These are phyloP conservation scores for Alternaria angustiovoidea DNA, from an alignment of 2,329 filamentous ascomycete species.

Conservation along the genomic window DNA sequence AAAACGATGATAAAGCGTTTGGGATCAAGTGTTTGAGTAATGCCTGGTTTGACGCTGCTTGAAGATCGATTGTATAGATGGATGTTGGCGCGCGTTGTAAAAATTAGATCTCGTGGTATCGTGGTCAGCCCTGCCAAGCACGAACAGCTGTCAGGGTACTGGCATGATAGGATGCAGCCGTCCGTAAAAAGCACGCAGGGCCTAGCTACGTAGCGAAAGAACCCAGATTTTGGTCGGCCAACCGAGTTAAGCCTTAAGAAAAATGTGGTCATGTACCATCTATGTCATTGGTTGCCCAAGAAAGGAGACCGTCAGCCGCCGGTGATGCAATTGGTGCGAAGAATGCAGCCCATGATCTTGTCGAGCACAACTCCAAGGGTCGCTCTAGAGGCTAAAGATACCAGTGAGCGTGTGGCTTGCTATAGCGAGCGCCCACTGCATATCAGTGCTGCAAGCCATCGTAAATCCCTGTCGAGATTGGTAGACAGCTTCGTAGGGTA, in stretches of 20 bases:
- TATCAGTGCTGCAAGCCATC: slow-evolving; percentile 39
- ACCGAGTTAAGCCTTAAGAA: slow-evolving; percentile 17
- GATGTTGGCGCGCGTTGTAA: slow-evolving; percentile 7
- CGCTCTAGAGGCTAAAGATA: slow-evolving; percentile 32
- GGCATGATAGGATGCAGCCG: slow-evolving; percentile 35
- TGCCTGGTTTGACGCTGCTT: slow-evolving; percentile 3
- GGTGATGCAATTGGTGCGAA: slow-evolving; percentile 36
- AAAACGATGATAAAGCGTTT: slow-evolving; percentile 5
- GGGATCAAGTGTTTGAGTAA: slow-evolving; percentile 9
- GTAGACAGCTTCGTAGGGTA: slow-evolving; percentile 21
- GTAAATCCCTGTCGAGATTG: slow-evolving; percentile 29
- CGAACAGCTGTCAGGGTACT: slow-evolving; percentile 27
- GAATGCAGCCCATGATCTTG: slow-evolving; percentile 35
- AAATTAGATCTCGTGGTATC: slow-evolving; percentile 6
- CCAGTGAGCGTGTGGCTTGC: slow-evolving; percentile 31
- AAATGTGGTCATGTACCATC: slow-evolving; percentile 24
- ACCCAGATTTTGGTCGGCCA: slow-evolving; percentile 19
- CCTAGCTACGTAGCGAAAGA: slow-evolving; percentile 23
- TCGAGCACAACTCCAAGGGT: slow-evolving; percentile 31
- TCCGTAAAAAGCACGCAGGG: slow-evolving; percentile 30
- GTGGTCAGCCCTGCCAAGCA: slow-evolving; percentile 27
- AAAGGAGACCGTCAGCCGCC: slow-evolving; percentile 25
- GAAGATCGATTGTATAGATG: slow-evolving; percentile 9
- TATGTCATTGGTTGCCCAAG: slow-evolving; percentile 23
- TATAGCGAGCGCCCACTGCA: slow-evolving; percentile 27